Evolutionary conservation across 805 yeast genomes (phyloP).

Genomic region (Sporopachydermia lactativora): DNA sequence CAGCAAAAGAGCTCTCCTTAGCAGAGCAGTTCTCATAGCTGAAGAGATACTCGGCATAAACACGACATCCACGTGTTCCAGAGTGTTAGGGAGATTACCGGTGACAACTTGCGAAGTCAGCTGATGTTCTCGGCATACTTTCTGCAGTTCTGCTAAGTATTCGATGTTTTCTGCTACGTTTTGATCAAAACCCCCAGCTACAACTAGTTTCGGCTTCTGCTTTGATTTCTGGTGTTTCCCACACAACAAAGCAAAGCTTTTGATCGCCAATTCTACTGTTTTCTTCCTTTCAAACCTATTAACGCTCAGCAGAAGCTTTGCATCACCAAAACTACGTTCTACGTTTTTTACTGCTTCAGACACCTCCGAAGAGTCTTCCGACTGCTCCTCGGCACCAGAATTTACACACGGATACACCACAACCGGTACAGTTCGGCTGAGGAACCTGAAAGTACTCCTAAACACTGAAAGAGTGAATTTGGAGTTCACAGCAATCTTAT

Average conservation of each 20-base stretch:
- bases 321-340: constrained; percentile 9
- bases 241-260: constrained; percentile 36
- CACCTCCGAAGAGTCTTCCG: constrained; percentile 3
- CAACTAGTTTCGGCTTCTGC: constrained; percentile 32
- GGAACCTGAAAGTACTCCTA: constrained; percentile 41
- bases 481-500: constrained; percentile 77
- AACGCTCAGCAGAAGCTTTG: constrained; percentile 46
- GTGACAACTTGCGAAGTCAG: constrained; percentile 31
- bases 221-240: constrained; percentile 22
- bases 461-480: constrained; percentile 66
- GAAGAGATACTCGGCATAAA: constrained; percentile 76
- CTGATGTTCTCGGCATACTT: constrained; percentile 29
- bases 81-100: constrained; percentile 11
- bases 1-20: constrained; percentile 42
- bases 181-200: constrained; percentile 88
- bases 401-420: constrained; percentile 25
- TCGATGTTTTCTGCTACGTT: constrained; percentile 63
- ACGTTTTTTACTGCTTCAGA: constrained; percentile 1
- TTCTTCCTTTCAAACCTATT: constrained; percentile 87
- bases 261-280: constrained; percentile 64
- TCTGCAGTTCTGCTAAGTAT: constrained; percentile 47
- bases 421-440: constrained; percentile 17
- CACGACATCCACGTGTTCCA: constrained; percentile 32
- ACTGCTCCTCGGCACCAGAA: constrained; percentile 5
- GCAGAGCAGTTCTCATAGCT: constrained; percentile 44